Evolutionary conservation across 2,329 filamentous ascomycete species (phyloP).

Genomic region (Colletotrichum sp.): DNA sequence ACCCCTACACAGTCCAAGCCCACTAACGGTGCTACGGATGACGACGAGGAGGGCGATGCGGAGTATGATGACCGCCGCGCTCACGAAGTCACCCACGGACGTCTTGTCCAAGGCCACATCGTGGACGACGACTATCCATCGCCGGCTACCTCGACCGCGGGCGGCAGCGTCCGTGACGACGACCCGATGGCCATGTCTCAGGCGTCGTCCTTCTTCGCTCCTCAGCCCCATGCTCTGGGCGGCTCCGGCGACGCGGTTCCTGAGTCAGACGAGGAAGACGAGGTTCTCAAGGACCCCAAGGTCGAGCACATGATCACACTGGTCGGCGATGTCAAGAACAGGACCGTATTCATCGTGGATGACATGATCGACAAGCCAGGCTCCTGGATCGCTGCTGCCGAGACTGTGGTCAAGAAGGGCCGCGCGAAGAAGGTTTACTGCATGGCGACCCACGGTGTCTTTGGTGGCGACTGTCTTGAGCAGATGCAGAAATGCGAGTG

Average conservation of each 20-base stretch:
- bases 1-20: constrained; percentile 16
- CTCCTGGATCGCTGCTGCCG: constrained; percentile 96
- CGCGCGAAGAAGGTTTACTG: constrained; percentile 93
- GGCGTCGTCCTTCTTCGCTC: constrained; percentile 81
- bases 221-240: constrained; percentile 75
- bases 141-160: constrained; percentile 72
- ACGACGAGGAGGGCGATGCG: constrained; percentile 41
- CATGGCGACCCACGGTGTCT: constrained; percentile 95
- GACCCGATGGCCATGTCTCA: constrained; percentile 83
- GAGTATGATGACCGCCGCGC: constrained; percentile 82
- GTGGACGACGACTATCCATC: constrained; percentile 94
- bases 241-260: constrained; percentile 84
- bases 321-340: constrained; percentile 90
- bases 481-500: constrained; percentile 92
- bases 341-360: constrained; percentile 92
- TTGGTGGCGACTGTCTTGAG: constrained; percentile 86
- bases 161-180: constrained; percentile 69
- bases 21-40: background rate
- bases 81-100: constrained; percentile 87
- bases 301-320: constrained; percentile 95
- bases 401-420: constrained; percentile 94
- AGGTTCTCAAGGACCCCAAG: constrained; percentile 78
- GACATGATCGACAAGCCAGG: constrained; percentile 99
- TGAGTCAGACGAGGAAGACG: constrained; percentile 91
- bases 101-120: constrained; percentile 91